Conservation (phyloP, 2,329 filamentous ascomycete genomes). For the Venturia oleaginea region DNA sequence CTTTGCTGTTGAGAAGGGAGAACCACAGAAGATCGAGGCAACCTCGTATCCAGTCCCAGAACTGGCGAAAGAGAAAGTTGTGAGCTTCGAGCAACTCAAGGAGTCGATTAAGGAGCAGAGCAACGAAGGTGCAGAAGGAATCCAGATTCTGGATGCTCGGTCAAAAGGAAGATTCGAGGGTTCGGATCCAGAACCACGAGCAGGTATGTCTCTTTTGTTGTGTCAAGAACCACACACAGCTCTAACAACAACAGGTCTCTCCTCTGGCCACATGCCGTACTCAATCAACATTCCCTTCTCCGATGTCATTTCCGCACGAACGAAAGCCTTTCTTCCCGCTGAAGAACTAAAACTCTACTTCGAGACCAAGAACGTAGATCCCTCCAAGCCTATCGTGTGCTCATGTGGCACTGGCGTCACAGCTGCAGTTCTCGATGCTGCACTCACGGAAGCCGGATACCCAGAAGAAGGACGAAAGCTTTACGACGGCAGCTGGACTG, state of each 20-base stretch:
- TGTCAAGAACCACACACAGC: background rate
- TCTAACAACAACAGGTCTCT: constrained; percentile 39
- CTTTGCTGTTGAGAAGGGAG: constrained; percentile 70
- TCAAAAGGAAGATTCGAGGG: constrained; percentile 73
- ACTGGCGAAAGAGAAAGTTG: constrained; percentile 53
- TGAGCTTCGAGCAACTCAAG: constrained; percentile 73
- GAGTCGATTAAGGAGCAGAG: constrained; percentile 66
- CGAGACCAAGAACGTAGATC: constrained; percentile 68
- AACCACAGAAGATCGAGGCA: constrained; percentile 37
- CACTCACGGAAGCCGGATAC: constrained; percentile 68
- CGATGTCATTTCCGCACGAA: constrained; percentile 70
- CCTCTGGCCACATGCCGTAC: constrained; percentile 86
- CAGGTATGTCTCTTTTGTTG: constrained; percentile 39
- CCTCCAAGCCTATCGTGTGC: constrained; percentile 70
- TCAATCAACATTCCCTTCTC: constrained; percentile 75
- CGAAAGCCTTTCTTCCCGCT: constrained; percentile 67
- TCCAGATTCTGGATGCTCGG: constrained; percentile 85
- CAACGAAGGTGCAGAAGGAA: constrained; percentile 72
- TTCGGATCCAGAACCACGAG: constrained; percentile 73
- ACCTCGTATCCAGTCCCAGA: constrained; percentile 36
- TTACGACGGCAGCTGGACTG: constrained; percentile 98
- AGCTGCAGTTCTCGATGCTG: constrained; percentile 82
- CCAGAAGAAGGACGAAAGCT: constrained; percentile 62
- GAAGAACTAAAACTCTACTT: constrained; percentile 69
- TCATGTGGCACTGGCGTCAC: constrained; percentile 93